Conservation (phyloP, 768 basidiomycete genomes). For the Phylloporus scabripes region DNA sequence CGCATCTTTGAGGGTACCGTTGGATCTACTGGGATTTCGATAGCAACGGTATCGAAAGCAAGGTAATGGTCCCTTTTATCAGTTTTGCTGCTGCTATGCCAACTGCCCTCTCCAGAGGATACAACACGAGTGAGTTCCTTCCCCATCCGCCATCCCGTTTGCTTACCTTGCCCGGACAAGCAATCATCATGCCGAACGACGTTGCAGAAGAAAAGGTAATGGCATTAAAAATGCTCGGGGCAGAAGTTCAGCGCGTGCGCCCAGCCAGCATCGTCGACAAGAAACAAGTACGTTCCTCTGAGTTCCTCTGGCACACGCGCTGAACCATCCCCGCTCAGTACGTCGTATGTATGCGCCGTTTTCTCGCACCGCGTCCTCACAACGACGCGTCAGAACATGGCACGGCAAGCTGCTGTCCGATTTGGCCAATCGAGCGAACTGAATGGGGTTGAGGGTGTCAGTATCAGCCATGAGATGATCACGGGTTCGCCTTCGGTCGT, state of each 20-base stretch:
- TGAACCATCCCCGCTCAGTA: conserved; percentile 37
- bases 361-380: neutral
- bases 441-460: conserved; percentile 9
- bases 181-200: conserved; percentile 88
- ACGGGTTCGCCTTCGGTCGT: conserved; percentile 46
- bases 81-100: neutral
- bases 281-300: conserved; percentile 60
- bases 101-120: conserved; percentile 52
- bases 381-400: conserved; percentile 63
- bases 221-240: conserved; percentile 77
- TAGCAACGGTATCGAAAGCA: conserved; percentile 88
- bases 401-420: conserved; percentile 66
- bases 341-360: conserved; percentile 45
- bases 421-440: conserved; percentile 50
- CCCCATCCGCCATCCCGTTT: too few relatives aligned
- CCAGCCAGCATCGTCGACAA: conserved; percentile 96
- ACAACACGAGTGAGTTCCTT: conserved; percentile 62
- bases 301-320: neutral
- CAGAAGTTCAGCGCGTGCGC: conserved; percentile 84
- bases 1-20: conserved; percentile 97
- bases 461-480: conserved; percentile 31
- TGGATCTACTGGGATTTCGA: conserved; percentile 92
- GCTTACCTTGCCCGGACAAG: conserved; percentile 31
- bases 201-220: conserved; percentile 89
- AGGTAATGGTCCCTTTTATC: conserved; percentile 43